phyloP scores from a whole-genome alignment of 2,329 filamentous ascomycete species.

The Aureobasidium subglaciale region DNA sequence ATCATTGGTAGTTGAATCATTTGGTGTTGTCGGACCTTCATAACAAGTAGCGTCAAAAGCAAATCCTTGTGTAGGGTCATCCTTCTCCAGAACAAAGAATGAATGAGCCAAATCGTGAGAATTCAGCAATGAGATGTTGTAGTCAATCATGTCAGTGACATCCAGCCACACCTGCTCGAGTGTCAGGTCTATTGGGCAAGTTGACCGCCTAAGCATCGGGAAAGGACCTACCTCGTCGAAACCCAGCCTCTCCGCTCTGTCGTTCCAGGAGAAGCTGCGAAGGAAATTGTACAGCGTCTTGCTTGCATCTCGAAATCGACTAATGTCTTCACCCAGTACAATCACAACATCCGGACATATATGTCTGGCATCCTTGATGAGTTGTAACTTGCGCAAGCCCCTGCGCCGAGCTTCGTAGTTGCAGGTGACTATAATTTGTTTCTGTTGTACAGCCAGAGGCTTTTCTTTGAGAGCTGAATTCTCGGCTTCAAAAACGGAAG shows the following conservation, averaged over 20 bases:
- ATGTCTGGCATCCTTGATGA: constrained; percentile 71
- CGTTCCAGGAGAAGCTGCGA: constrained; percentile 67
- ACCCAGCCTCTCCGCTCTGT: constrained; percentile 70
- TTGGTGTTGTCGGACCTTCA: constrained; percentile 57
- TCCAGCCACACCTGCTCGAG: constrained; percentile 58
- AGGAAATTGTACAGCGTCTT: constrained; percentile 73
- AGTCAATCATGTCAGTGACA: constrained; percentile 77
- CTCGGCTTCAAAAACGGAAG: constrained; percentile 78
- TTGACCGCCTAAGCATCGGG: no score
- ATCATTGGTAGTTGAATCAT: neutral
- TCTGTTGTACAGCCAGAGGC: constrained; percentile 82
- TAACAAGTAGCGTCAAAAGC: constrained; percentile 63
- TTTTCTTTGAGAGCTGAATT: constrained; percentile 64
- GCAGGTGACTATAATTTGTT: constrained; percentile 86
- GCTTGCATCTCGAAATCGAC: constrained; percentile 76
- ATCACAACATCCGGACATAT: constrained; percentile 79
- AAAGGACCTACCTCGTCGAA: constrained; percentile 68
- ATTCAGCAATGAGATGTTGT: constrained; percentile 70
- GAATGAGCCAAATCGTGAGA: constrained; percentile 55
- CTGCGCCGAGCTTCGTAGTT: constrained; percentile 82
- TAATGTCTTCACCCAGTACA: constrained; percentile 78
- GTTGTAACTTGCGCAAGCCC: constrained; percentile 71
- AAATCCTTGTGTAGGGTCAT: constrained; percentile 76
- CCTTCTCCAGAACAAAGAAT: constrained; percentile 70
- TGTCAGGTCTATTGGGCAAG: neutral